A percentile compares a stretch with the other conserved stretches of the same genome.
phyloP scores from a whole-genome alignment of 108 stramenopile genomes.

The Skeletonema costatum region DNA sequence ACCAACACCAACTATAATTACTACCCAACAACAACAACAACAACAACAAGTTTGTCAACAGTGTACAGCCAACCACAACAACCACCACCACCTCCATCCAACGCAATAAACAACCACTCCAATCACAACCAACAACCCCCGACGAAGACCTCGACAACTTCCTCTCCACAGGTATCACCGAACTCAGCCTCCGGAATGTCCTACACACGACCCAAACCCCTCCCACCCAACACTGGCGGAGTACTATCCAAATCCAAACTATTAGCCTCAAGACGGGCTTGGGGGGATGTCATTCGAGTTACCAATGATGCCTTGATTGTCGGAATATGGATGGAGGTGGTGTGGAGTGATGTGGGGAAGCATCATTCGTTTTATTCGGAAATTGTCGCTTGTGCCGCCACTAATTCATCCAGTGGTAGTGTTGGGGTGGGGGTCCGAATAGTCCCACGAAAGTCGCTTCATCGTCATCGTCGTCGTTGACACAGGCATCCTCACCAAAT shows the following conservation, averaged over 20 bases:
- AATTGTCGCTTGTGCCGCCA: slow-evolving; percentile 11
- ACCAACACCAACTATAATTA: background rate
- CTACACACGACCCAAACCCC: slow-evolving; percentile 9
- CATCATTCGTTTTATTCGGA: slow-evolving; percentile 13
- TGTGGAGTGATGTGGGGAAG: background rate
- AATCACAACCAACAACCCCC: slow-evolving; percentile 17
- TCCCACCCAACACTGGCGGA: slow-evolving; percentile 1
- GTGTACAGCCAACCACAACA: slow-evolving; percentile 3
- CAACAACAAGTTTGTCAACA: background rate
- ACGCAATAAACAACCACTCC: background rate
- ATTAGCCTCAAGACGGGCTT: slow-evolving; percentile 70
- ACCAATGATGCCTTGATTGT: slow-evolving; percentile 35
- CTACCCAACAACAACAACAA: background rate
- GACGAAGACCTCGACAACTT: slow-evolving; percentile 39
- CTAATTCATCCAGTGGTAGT: background rate
- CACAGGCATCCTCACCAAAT: background rate
- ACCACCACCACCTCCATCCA: background rate
- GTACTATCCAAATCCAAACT: slow-evolving; percentile 8
- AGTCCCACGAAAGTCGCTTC: too few relatives aligned
- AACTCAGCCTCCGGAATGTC: slow-evolving; percentile 1
- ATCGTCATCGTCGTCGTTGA: too few relatives aligned
- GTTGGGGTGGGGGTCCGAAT: background rate
- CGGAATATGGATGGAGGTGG: slow-evolving; percentile 1
- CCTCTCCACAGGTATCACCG: background rate
- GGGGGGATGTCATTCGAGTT: slow-evolving; percentile 72